phyloP scores from a whole-genome alignment of 2,329 filamentous ascomycete genomes.

The Colletotrichum musae region DNA sequence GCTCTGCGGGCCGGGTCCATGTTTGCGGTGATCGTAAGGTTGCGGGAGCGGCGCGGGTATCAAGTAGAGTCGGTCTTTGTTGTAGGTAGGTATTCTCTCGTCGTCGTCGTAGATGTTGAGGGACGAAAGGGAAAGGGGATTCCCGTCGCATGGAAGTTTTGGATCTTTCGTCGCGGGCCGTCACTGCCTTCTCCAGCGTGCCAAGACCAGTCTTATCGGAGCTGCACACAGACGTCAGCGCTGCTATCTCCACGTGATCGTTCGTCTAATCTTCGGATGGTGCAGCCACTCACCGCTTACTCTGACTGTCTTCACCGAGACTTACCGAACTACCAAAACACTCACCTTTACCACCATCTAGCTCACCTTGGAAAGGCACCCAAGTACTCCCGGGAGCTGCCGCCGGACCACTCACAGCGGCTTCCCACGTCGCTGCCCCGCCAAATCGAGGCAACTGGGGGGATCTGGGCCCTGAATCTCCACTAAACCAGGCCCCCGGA shows the following conservation, averaged over 20 bases:
- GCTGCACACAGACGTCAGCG: slow-evolving; percentile 17
- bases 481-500: slow-evolving; percentile 29
- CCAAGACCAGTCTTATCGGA: slow-evolving; percentile 3
- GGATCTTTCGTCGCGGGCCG: background rate
- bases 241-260: slow-evolving; percentile 4
- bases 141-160: background rate
- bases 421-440: background rate
- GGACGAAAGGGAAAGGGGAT: background rate
- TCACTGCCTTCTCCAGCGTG: background rate
- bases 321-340: background rate
- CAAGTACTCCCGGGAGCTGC: background rate
- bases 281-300: background rate
- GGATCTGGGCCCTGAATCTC: background rate
- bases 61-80: background rate
- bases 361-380: background rate
- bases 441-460: background rate
- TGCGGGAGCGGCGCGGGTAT: background rate
- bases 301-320: background rate
- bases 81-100: background rate
- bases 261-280: background rate
- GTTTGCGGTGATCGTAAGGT: slow-evolving; percentile 39
- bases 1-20: slow-evolving; percentile 71
- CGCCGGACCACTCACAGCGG: background rate
- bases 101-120: slow-evolving; percentile 5
- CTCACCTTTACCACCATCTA: background rate